Base-by-base conservation (phyloP, 208 protist genomes). In the Acanthamoeba healyi region DNA sequence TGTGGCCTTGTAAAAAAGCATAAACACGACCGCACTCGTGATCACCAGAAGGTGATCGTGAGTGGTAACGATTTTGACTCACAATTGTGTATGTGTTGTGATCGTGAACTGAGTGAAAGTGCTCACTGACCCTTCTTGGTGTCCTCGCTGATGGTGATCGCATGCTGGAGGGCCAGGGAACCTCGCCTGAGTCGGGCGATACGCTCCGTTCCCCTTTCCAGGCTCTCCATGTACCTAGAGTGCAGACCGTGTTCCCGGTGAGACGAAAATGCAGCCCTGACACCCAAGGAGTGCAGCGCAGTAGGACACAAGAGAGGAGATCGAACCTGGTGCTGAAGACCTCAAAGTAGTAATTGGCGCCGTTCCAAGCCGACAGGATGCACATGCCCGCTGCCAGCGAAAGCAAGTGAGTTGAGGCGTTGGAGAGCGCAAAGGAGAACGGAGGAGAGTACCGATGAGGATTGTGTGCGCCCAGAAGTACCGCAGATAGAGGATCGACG, bases 381-480 rank as follows among this genome's bases (percentile, higher is more conserved):
- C 49, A 91, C 84, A 91, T 91, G 26, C 56, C 49, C 22, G 42
- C 49, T 86, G 77, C n/a, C n/a, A 26, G 22, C 12, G 54, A 26
- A 12, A 61, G 9, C 15, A 40, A 15, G 40, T 54, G 17, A 54
- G 42, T 42, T 1, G 24, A 77, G 24, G 24, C 10, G n/a, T 17
- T 10, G 17, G 54, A 61, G 15, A 22, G 54, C 22, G 54, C 54
- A 61, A 14, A 9, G 24, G 54, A 15, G 6, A 26, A 29, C 12
- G 22, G 54, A 56, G 54, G 54, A 4, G 54, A 22, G 38, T 86
- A 86, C 77, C 77, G 54, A 91, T 67, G 32, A 91, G 58, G 36
- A 91, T 15, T 12, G 88, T 67, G 72, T 96, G 86, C 15, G 87
- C 34, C 74, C 65, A 88, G 34, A 94, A 95, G 38, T 65, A 95